Evolutionary conservation across 2,329 filamentous ascomycete species (phyloP).

Genomic region (Ophiostoma ulmi): DNA sequence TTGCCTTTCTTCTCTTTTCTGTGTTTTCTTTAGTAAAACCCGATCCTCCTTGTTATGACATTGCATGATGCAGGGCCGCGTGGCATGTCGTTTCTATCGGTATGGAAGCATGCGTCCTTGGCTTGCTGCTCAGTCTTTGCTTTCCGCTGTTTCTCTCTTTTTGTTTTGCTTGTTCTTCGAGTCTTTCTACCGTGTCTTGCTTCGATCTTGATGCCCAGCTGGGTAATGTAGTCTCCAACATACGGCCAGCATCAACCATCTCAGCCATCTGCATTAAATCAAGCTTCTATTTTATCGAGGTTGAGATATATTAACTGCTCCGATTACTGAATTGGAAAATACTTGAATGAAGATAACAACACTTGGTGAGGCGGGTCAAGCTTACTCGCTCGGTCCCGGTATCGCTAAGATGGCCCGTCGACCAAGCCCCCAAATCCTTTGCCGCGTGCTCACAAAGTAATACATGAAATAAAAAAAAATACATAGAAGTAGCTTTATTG

Average conservation of each 20-base stretch:
- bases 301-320: background rate
- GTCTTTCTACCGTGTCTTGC: too few species aligned
- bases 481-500: too few species aligned
- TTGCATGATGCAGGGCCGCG: slow-evolving; percentile 12
- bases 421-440: background rate
- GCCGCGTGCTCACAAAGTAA: background rate
- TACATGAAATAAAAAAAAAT: background rate
- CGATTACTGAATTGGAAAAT: too few species aligned
- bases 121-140: background rate
- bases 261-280: background rate
- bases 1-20: background rate
- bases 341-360: background rate
- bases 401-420: background rate
- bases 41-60: background rate
- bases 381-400: slow-evolving; percentile 9
- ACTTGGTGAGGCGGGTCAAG: background rate
- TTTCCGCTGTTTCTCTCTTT: background rate
- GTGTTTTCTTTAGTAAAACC: background rate
- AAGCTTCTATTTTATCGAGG: background rate
- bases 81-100: slow-evolving; percentile 4
- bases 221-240: background rate
- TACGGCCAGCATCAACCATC: background rate
- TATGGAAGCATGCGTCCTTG: background rate
- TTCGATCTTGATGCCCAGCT: too few species aligned
- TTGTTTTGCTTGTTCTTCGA: background rate